Percentiles rank a stretch among this genome's conserved stretches.
phyloP scores from a whole-genome alignment of 306 rosid species.

The Geum urbanum region DNA sequence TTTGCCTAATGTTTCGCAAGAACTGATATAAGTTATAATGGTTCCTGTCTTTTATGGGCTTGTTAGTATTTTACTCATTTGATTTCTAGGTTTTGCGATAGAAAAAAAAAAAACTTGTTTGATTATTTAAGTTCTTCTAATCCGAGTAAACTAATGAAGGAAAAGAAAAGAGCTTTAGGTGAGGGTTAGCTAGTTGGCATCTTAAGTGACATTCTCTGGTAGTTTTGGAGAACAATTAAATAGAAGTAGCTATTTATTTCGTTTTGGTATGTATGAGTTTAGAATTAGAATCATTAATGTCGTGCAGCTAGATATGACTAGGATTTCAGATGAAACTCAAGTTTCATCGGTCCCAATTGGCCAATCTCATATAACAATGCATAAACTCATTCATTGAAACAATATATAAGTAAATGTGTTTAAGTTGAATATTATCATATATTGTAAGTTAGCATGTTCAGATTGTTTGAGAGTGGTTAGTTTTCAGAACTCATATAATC shows the following conservation, averaged over 20 bases:
- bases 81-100: background rate
- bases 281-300: background rate
- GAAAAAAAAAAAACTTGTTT: background rate
- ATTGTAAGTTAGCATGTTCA: no score
- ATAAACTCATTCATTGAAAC: no score
- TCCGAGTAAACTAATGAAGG: background rate
- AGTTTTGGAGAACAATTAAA: slow-evolving; percentile 6
- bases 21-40: no score
- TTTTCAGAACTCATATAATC: no score
- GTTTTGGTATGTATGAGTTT: background rate
- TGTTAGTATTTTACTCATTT: slow-evolving; percentile 1
- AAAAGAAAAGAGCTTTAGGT: background rate
- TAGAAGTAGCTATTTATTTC: background rate
- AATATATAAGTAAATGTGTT: no score
- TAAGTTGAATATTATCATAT: no score
- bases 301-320: background rate
- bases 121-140: background rate
- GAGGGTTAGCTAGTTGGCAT: background rate
- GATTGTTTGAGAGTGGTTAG: no score
- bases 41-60: slow-evolving; percentile 20
- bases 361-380: no score
- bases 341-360: background rate
- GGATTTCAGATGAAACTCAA: background rate
- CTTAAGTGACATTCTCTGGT: background rate
- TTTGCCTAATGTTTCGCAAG: no score